Conservation (phyloP, 179 eudicot genomes). For the Patellifolia procumbens region DNA sequence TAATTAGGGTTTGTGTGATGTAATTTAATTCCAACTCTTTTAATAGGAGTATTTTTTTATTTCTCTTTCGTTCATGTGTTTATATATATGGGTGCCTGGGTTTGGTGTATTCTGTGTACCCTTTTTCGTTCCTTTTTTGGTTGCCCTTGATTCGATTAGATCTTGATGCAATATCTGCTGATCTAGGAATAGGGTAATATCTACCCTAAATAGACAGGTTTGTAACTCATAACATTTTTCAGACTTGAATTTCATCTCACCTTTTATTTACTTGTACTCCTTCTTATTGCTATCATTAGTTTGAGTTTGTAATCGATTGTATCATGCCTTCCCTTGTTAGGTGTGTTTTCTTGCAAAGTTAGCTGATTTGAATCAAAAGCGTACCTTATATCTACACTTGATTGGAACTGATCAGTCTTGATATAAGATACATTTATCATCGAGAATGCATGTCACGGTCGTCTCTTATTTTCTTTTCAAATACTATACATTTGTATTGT, state of each 20-base stretch:
- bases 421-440: too few species aligned
- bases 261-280: conserved; percentile 15
- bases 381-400: too few species aligned
- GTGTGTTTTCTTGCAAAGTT: too few species aligned
- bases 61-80: conserved; percentile 24
- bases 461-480: not conserved
- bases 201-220: conserved; percentile 44
- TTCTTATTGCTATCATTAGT: not conserved
- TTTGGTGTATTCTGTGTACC: conserved; percentile 47
- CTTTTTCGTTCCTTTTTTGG: conserved; percentile 36
- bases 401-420: too few species aligned
- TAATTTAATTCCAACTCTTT: conserved; percentile 35
- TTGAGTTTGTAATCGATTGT: not conserved
- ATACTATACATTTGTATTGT: not conserved
- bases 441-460: too few species aligned
- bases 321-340: too few species aligned
- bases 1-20: conserved; percentile 60
- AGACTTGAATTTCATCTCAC: conserved; percentile 31
- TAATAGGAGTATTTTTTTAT: conserved; percentile 14
- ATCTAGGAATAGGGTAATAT: conserved; percentile 44
- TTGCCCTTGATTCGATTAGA: conserved; percentile 29
- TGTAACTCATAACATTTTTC: conserved; percentile 46
- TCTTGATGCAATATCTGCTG: conserved; percentile 45
- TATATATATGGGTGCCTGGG: conserved; percentile 53
- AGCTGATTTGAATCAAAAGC: too few species aligned